Evolutionary conservation across 2,329 filamentous ascomycete genomes (phyloP).

Genomic region (Botrytis fragariae): DNA sequence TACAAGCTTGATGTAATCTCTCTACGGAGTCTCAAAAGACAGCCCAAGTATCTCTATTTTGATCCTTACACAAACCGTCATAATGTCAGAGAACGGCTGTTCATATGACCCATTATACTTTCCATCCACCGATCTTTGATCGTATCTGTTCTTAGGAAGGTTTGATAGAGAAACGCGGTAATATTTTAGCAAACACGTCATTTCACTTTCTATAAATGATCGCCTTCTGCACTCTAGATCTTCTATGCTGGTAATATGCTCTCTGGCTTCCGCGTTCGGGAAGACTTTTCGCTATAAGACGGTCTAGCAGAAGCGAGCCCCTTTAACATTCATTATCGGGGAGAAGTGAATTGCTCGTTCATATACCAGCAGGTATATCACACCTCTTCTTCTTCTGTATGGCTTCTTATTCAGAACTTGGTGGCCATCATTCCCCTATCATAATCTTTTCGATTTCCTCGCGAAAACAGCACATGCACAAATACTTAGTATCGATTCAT

Average conservation of each 20-base stretch:
- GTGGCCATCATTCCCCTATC: not conserved
- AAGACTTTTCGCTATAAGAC: not conserved
- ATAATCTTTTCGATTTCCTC: not conserved
- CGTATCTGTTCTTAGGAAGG: not conserved
- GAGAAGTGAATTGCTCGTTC: not conserved
- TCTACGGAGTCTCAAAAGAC: not conserved
- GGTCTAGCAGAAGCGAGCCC: not conserved
- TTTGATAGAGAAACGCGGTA: not conserved
- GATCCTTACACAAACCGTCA: not conserved
- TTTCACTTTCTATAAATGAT: not conserved
- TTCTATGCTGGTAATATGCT: not conserved
- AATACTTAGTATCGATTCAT: not conserved
- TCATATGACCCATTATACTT: not conserved
- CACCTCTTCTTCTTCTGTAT: fast-evolving
- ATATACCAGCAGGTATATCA: not conserved
- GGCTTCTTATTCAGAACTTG: not conserved
- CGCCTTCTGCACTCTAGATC: not conserved
- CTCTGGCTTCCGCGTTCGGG: not conserved
- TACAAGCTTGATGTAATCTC: not conserved
- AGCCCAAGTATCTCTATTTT: not conserved
- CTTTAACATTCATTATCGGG: not conserved
- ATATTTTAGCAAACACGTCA: not conserved
- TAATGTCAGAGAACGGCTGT: not conserved
- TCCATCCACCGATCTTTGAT: not conserved
- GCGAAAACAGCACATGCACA: not conserved